Base-by-base conservation (phyloP, 306 rosid species). In the Arachis hypogaea region DNA sequence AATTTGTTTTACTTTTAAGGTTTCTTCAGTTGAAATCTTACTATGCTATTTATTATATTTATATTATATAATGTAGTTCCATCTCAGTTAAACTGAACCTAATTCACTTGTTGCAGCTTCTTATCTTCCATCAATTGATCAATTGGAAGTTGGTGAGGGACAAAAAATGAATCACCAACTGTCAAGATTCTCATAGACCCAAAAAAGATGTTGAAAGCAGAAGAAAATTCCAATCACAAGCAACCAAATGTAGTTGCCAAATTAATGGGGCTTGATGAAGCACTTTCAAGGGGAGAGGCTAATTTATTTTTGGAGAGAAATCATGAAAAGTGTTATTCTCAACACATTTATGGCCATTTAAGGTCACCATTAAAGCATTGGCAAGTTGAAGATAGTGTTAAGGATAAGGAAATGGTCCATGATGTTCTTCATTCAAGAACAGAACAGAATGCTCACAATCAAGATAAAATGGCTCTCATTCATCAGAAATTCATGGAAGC, bases 201-300 rank as follows among this genome's bases (percentile, higher is more conserved):
- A 33, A 90, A 80, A 11, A 6, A 80, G 55, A 90, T 95, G 97
- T 84, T 88, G 29, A 90, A 86, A 88, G 96, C 85, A 65, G 68
- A 81, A 41, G 84, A 81, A 41, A 83, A 79, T 63, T 84, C 83
- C 61, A 95, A 74, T 78, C 83, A 77, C 73, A 81, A 78, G 38
- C 85, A 91, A 41, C 85, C 98, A 58, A 95, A 92, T 72, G 85
- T 90, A 62, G 97, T 95, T 75, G 99, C 99, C 71, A 90, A 88
- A 82, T 82, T 92, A 80, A 95, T 92, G 99, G 99, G 98, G 74
- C 93, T 95, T 75, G 99, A 95, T 75, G 99, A 95, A 52, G 49
- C 87, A 78, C 78, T 90, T 55, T 93, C 96, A 50, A 68, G 52
- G 7, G 80, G 82, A 77, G 86, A 84, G 71, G 68, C 85, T 52